Evolutionary conservation across 1,284 basidiomycete genomes (phyloP).

Genomic region (Tausonia pullulans): DNA sequence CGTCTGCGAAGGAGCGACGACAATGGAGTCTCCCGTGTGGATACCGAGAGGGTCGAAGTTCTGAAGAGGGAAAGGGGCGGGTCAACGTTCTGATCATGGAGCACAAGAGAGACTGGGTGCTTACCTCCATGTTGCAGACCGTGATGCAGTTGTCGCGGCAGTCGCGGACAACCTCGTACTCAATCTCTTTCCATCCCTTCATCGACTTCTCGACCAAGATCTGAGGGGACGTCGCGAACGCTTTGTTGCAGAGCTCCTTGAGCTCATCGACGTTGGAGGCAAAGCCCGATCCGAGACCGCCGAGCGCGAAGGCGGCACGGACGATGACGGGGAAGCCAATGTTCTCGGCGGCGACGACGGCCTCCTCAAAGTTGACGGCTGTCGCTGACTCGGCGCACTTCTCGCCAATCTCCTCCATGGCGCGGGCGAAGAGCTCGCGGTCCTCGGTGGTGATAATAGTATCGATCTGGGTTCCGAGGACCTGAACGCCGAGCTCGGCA

Average conservation of each 20-base stretch:
- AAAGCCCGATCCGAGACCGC: conserved; percentile 89
- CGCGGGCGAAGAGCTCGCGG: conserved; percentile 80
- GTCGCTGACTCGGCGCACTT: conserved; percentile 81
- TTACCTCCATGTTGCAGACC: conserved; percentile 98
- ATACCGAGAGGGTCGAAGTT: conserved; percentile 98
- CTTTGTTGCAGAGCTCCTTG: conserved; percentile 75
- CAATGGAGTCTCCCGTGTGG: conserved; percentile 98
- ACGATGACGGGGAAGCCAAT: conserved; percentile 98
- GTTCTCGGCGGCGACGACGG: conserved; percentile 62
- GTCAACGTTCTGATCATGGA: background rate
- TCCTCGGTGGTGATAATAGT: conserved; percentile 98
- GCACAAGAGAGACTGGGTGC: conserved; percentile 24
- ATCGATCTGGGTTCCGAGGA: conserved; percentile 92
- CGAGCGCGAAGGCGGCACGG: conserved; percentile 90
- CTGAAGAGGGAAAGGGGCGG: conserved; percentile 36
- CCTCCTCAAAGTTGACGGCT: conserved; percentile 69
- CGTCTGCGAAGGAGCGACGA: conserved; percentile 94
- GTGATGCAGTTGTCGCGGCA: conserved; percentile 97
- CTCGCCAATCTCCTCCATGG: conserved; percentile 96
- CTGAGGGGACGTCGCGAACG: conserved; percentile 93
- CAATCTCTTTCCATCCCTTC: conserved; percentile 99
- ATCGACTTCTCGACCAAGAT: conserved; percentile 97
- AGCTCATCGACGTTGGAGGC: conserved; percentile 82
- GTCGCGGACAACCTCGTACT: conserved; percentile 98
- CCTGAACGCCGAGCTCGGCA: conserved; percentile 61